Base-by-base conservation (phyloP, 2,329 filamentous ascomycete species). In the Drechslera avenae region DNA sequence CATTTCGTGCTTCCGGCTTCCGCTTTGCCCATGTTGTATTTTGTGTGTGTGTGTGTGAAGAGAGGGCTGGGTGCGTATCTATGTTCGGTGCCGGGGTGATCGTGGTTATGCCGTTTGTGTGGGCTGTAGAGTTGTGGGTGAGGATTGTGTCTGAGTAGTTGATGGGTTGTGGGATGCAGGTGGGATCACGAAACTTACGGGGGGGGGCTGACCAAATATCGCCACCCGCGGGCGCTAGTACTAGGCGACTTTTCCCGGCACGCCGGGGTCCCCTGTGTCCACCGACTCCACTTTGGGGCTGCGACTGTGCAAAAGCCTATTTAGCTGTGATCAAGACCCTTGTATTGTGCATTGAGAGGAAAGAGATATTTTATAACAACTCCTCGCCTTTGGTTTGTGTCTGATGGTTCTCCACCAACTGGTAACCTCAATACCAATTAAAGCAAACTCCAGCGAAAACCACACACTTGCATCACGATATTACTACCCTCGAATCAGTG, bases 1-100 rank as follows among this genome's bases (percentile, higher is more conserved):
- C 90, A 84, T 77, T 97, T 97, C n/a, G 88, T 91, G 49, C 87
- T 90, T 57, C 94, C 94, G 46, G 90, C 86, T 79, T 97, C 94
- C 66, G 94, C 94, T 79, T 90, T 90, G 45, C 88, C 87, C 93
- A 97, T 97, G 28, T 40, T 63, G 50, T 46, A 42, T 46, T 52
- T 48, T 53, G 40, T 52, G 45, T 39, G 40, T 35, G 7, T 3
- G 26, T 3, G 7, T 23, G 21, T 7, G 21, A n/a, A n/a, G 21
- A 23, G 21, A 23, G 21, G 6, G 21, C 9, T 28, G 26, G 10
- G 12, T 28, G 26, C 26, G 26, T 28, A 28, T 28, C 1, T 28
- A 10, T 28, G 12, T 8, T 37, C 5, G 21, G 31, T 30, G 18
- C 23, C 4, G 23, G 10, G 31, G 14, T 16, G 16, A 19, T 12